Conservation (phyloP, 306 rosid genomes). For the Leucaena leucocephala region DNA sequence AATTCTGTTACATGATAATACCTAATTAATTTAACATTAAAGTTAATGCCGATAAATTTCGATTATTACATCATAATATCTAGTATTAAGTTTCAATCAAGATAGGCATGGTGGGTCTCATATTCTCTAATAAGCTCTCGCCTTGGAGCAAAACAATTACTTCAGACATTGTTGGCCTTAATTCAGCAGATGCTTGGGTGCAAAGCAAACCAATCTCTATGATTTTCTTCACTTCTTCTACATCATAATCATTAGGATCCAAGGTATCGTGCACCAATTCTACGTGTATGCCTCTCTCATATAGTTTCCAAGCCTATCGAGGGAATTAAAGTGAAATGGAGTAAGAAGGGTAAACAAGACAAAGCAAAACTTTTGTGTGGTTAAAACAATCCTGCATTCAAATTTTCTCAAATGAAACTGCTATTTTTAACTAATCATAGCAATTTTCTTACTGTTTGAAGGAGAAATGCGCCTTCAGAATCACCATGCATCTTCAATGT, state of each 20-base stretch:
- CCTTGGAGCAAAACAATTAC: conserved; percentile 50
- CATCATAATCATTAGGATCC: background rate
- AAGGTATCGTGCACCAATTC: conserved; percentile 2
- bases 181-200: conserved; percentile 56
- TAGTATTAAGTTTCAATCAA: conserved; percentile 46
- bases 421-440: background rate
- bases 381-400: background rate
- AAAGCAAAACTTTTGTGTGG: background rate
- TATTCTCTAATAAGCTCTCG: conserved; percentile 35
- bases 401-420: background rate
- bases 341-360: background rate
- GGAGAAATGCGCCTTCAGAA: conserved; percentile 37
- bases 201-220: conserved; percentile 46
- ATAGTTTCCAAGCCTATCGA: conserved; percentile 60
- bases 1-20: no score
- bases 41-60: no score
- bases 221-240: conserved; percentile 10
- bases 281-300: conserved; percentile 39
- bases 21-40: no score
- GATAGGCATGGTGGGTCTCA: conserved; percentile 55
- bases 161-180: conserved; percentile 77
- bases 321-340: background rate
- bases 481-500: background rate
- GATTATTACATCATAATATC: no score
- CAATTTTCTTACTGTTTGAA: conserved; percentile 55